Conservation (phyloP, 257 asterid genomes). For the Leptodermis oblonga region DNA sequence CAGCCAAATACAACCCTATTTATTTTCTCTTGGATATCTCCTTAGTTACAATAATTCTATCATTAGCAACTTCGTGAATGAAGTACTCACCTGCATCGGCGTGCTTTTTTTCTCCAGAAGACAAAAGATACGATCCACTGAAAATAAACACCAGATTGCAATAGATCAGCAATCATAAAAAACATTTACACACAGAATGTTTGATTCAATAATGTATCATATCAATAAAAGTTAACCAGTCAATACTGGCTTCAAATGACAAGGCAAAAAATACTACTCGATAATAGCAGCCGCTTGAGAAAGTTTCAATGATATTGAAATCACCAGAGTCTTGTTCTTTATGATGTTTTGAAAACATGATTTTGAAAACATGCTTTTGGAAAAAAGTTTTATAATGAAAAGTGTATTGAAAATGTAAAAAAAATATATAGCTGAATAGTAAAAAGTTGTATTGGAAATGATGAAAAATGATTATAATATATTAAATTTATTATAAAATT, state of each 20-base stretch:
- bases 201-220: not conserved
- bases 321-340: too few species aligned
- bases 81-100: conserved; percentile 68
- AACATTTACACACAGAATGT: not conserved
- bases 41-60: not conserved
- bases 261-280: not conserved
- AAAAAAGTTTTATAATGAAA: too few species aligned
- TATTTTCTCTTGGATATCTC: not conserved
- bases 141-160: conserved; percentile 24
- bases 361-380: too few species aligned
- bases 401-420: not conserved
- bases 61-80: conserved; percentile 3
- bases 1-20: conserved; percentile 2
- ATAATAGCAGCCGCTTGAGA: not conserved
- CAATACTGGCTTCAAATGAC: not conserved
- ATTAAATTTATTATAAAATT: too few species aligned
- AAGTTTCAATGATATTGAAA: too few species aligned
- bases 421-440: too few species aligned
- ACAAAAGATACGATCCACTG: conserved; percentile 74
- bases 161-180: conserved; percentile 27
- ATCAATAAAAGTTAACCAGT: not conserved
- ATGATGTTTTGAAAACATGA: too few species aligned
- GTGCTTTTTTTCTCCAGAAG: conserved; percentile 72
- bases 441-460: too few species aligned
- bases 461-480: too few species aligned